Evolutionary conservation across 73 alveolate genomes (phyloP).

Genomic region (Urostyla sp.): DNA sequence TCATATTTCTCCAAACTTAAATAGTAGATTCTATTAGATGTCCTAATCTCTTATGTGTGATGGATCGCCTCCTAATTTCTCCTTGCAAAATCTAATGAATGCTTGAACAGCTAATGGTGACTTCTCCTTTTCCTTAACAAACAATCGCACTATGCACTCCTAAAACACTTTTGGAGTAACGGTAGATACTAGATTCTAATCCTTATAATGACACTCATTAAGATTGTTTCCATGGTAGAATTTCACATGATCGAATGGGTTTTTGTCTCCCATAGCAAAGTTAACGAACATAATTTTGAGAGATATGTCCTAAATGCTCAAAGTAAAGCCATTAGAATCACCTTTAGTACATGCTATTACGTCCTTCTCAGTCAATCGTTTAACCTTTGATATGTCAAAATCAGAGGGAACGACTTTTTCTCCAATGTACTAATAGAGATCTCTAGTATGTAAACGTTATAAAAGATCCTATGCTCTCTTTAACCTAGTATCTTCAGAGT

Average conservation of each 20-base stretch:
- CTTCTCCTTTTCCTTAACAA: constrained; percentile 45
- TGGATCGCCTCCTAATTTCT: constrained; percentile 3
- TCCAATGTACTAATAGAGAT: constrained; percentile 62
- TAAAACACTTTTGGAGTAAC: constrained; percentile 45
- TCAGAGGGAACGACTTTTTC: neutral
- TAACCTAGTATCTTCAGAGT: constrained; percentile 50
- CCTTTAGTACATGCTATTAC: constrained; percentile 21
- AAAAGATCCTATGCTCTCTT: constrained; percentile 52
- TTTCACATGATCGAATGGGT: constrained; percentile 66
- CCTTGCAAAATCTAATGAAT: constrained; percentile 32
- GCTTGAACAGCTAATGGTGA: constrained; percentile 31
- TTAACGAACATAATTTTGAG: constrained; percentile 46
- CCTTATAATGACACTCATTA: neutral
- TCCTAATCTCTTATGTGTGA: constrained; percentile 14
- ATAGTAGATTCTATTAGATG: constrained; percentile 3
- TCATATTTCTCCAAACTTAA: too few relatives aligned
- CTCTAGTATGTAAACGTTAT: constrained; percentile 56
- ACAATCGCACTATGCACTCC: constrained; percentile 40
- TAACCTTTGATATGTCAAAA: neutral
- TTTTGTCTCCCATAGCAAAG: constrained; percentile 62
- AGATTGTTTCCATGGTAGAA: constrained; percentile 30
- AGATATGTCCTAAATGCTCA: constrained; percentile 43
- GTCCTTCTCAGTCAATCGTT: constrained; percentile 49
- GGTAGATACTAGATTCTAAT: constrained; percentile 22
- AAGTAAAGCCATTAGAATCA: constrained; percentile 31